These are phyloP conservation scores for Sicyos edulis DNA, from an alignment of 306 rosid species.

Conservation along the genomic window DNA sequence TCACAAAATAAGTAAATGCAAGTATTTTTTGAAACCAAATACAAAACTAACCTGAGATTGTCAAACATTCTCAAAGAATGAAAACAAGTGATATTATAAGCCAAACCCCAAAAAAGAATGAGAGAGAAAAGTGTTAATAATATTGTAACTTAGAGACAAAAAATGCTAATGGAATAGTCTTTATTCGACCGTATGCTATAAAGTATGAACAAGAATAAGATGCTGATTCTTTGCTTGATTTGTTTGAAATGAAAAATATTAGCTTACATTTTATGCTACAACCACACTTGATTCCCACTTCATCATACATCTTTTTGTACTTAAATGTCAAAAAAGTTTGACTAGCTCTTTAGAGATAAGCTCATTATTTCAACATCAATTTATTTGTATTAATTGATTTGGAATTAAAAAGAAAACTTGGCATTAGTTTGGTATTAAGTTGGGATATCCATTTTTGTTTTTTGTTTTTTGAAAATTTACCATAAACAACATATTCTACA, in stretches of 20 bases:
- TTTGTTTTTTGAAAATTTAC: no score
- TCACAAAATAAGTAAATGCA: no score
- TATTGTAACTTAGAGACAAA: background rate
- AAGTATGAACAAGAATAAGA: background rate
- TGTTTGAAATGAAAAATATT: background rate
- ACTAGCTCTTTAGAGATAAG: background rate
- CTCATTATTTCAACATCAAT: background rate
- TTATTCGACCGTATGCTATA: background rate
- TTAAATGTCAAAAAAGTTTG: background rate
- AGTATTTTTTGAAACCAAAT: no score
- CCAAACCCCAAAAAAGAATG: background rate
- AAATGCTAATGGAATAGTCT: background rate
- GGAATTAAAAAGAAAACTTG: no score
- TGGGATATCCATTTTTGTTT: no score
- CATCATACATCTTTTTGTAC: background rate
- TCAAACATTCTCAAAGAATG: no score
- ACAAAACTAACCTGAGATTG: no score
- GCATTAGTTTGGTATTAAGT: no score
- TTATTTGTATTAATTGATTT: no score
- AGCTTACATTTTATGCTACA: background rate
- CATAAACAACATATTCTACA: no score
- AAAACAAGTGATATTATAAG: no score
- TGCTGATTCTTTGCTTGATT: background rate
- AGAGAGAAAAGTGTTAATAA: background rate
- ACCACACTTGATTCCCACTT: slow-evolving; percentile 2